Base-by-base conservation (phyloP, 2,329 filamentous ascomycete species). In the Aspergillus pseudonomiae region DNA sequence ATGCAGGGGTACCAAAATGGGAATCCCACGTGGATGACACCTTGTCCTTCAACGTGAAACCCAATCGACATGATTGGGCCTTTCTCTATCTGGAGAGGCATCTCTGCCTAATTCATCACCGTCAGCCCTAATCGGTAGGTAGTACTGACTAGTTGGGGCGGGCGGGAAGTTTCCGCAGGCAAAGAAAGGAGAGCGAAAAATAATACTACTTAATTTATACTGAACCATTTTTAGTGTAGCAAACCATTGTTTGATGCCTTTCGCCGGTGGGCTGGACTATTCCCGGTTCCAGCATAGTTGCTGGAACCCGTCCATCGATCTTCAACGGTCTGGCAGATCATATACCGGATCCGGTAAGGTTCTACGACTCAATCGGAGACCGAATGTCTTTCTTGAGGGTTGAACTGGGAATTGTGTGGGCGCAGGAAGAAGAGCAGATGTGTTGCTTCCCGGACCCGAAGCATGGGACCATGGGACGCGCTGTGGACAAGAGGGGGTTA, bases 21-120 rank as follows among this genome's bases (percentile, higher is more conserved):
- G 52, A 55, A 55, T 55, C n/a, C 52, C 52, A 55, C 52, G 52
- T 55, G 52, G 52, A 12, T 55, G 52, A 55, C 52, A 55, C 52
- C 36, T 41, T 5, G 32, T 39, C 32, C 32, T 54, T 26, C 52
- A 36, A 43, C 19, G 1, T 54, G 52, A 54, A 39, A 39, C 32
- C 32, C 52, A 10, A 26, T 34, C 32, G 21, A 24, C 3, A 1
- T 54, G 30, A 54, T 54, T 54, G 52, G 52, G 19, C 11, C 5
- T 6, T 39, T 36, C 30, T 12, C 21, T 30, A 26, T 54, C 6
- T 16, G n/a, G 28, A 30, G 52, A 54, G 30, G 52, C 12, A 16
- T 24, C 16, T 34, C 16, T 28, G 32, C 52, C 19, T 55, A 14
- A 28, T 55, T 39, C 3, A 54, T 14, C 11, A 34, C 28, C 19